Evolutionary conservation across 2,329 filamentous ascomycete species (phyloP), one percentile per base, ranked within the genome.

Genomic region (Coniochaeta prunicola): DNA sequence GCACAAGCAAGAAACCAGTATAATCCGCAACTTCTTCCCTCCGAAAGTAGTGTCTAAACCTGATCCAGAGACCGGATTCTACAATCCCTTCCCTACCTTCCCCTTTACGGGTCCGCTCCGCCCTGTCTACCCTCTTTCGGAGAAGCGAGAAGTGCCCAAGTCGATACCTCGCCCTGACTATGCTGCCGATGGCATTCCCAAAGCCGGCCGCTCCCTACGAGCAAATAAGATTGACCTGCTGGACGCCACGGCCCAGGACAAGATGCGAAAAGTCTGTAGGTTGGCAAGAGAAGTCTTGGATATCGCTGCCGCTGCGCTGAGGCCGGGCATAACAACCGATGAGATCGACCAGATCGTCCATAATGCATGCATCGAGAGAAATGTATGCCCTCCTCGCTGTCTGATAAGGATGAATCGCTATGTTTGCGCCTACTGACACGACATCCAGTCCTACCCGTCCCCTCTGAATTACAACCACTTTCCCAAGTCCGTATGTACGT

Each of bases 401-500:
- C 24, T 2, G 24, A 13, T 19, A 19, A 8, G n/a, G 28, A 28
- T 19, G 19, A 15, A 12, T 7, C 7, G 1, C 31, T 15, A 10
- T n/a, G 36, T 13, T 8, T 8, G 8, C 24, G 6, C 30, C 6
- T 6, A 30, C 24, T 50, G 9, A 50, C 26, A 50, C 17, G 24
- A 30, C 45, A 5, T 9, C 19, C 54, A 68, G 66, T 65, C 67
- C 12, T 68, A 68, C 55, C 67, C 67, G 5, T 68, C 67, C 3
- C 67, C 67, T 17, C 36, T 56, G 8, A 56, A 56, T 34, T 97
- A 97, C 77, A 90, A 90, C 78, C 81, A 92, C 74, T 99, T 97
- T 76, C 94, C 94, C 64, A 99, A 99, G 77, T 99, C 94, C 0
- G 90, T 97, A 62, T 99, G 94, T 76, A 97, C 93, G 3, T 97